Evolutionary conservation across 192 early-diverging fungal genomes (phyloP).

Genomic region (Rhizophagus prolifer): DNA sequence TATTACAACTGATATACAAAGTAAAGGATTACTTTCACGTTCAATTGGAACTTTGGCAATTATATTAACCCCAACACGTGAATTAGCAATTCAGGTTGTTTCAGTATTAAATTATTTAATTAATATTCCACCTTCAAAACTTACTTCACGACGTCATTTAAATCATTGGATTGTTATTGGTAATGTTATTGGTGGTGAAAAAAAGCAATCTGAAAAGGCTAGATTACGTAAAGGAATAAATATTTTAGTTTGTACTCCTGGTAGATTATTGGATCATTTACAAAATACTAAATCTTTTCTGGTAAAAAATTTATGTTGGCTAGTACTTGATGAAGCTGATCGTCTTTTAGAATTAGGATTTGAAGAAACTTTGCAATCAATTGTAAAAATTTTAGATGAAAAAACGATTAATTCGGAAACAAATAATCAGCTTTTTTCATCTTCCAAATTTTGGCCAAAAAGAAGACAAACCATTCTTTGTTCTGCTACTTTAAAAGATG

Average conservation of each 20-base stretch:
- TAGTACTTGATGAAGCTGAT: slow-evolving; percentile 98
- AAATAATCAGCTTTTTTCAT: slow-evolving; percentile 29
- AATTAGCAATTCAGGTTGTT: slow-evolving; percentile 94
- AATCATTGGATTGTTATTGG: slow-evolving; percentile 83
- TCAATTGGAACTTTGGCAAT: slow-evolving; percentile 86
- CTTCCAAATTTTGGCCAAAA: slow-evolving; percentile 53
- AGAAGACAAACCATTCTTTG: slow-evolving; percentile 77
- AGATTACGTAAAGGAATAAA: slow-evolving; percentile 84
- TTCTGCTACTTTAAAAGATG: slow-evolving; percentile 89
- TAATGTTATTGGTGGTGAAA: slow-evolving; percentile 80
- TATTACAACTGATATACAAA: slow-evolving; percentile 47
- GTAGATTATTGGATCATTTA: slow-evolving; percentile 87
- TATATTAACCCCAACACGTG: slow-evolving; percentile 93
- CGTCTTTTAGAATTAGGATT: slow-evolving; percentile 93
- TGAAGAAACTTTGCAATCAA: slow-evolving; percentile 71
- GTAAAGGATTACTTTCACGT: slow-evolving; percentile 52
- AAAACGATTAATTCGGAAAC: slow-evolving; percentile 41
- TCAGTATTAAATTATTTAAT: slow-evolving; percentile 74
- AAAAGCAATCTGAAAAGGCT: slow-evolving; percentile 78
- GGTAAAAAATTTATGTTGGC: slow-evolving; percentile 84
- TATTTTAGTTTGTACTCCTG: slow-evolving; percentile 92
- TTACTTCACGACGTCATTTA: slow-evolving; percentile 38
- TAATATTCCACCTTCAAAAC: slow-evolving; percentile 49
- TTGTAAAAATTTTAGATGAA: slow-evolving; percentile 63
- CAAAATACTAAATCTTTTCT: slow-evolving; percentile 84